Evolutionary conservation across 352 stramenopile genomes (phyloP), one percentile per base, ranked within the genome.

Genomic region (Globisporangium lucens): DNA sequence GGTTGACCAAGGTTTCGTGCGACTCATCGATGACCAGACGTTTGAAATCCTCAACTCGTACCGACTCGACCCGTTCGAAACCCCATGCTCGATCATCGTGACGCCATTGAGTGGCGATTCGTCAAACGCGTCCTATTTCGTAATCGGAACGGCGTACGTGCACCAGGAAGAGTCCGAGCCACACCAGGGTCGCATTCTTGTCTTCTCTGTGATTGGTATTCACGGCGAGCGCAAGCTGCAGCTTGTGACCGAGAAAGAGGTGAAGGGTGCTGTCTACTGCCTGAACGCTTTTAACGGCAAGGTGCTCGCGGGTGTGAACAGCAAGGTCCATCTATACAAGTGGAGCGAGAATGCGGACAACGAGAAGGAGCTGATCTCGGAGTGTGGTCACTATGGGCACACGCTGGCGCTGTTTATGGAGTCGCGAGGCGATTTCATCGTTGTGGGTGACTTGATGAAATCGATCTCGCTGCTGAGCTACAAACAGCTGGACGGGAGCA

Each of bases 391-490:
- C 75, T 94, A 98, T 66, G 96, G 95, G 9, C 95, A 99, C 78
- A 98, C 97, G 35, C 73, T 98, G 24, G 97, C 97, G 66, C 73
- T 98, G n/a, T 97, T 97, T 73, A 95, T 98, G 70, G 93, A 98
- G 66, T 98, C 92, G 43, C 85, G 89, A 36, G 95, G 94, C 27
- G 93, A 98, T 70, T 98, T 98, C 56, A 96, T 98, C n/a, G 91
- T 98, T 38, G 94, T 99, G 22, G 97, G 95, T 22, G 97, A 99
- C 69, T 72, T 99, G 52, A 99, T 99, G 96, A 97, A 98, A 68
- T 98, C 94, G 2, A 97, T 99, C 60, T 98, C 92, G 33, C 71
- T 99, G 27, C 73, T 99, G 33, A 95, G 95, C 70, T 99, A 98
- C 83, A 97, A 98, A 74, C 88, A 94, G 52, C 69, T 93, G 30